These are phyloP conservation scores for Priceomyces fermenticarens DNA, from an alignment of 805 yeast genomes.

Conservation along the genomic window DNA sequence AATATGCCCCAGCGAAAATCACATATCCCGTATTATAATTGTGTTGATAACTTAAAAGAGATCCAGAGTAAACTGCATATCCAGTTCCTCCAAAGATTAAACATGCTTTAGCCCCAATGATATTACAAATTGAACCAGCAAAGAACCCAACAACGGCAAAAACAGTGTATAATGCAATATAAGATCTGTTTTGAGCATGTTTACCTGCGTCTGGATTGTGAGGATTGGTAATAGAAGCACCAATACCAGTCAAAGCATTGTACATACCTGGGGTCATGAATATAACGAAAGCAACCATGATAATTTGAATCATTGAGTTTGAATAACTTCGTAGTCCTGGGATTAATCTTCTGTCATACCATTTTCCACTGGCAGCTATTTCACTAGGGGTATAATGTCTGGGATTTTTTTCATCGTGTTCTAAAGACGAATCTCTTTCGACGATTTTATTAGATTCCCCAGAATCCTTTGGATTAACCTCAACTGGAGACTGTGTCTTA, in stretches of 20 bases:
- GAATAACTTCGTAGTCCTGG: constrained; percentile 35
- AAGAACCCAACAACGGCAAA: constrained; percentile 59
- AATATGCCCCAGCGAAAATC: constrained; percentile 54
- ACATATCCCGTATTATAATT: constrained; percentile 48
- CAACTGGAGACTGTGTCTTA: too few species aligned
- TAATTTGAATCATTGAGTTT: constrained; percentile 38
- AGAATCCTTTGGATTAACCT: too few species aligned
- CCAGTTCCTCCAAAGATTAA: constrained; percentile 54
- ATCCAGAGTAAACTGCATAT: constrained; percentile 51
- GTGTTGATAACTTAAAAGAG: constrained; percentile 48
- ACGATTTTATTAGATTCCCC: too few species aligned
- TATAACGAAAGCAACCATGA: constrained; percentile 44
- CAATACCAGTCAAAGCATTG: constrained; percentile 50
- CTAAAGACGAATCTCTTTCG: background rate
- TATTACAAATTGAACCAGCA: constrained; percentile 53
- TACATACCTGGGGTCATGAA: constrained; percentile 54
- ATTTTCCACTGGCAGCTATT: constrained; percentile 31
- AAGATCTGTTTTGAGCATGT: constrained; percentile 44
- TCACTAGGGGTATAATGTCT: constrained; percentile 25
- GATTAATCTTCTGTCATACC: constrained; percentile 35
- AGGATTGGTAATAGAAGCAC: constrained; percentile 43
- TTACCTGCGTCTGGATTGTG: constrained; percentile 9
- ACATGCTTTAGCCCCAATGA: constrained; percentile 43
- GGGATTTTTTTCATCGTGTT: constrained; percentile 13
- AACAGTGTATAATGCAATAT: constrained; percentile 51